Percentiles rank a stretch among this genome's conserved stretches.
Evolutionary conservation across 371 early-diverging fungal species (phyloP).

Genomic region (Mortierella sp.): DNA sequence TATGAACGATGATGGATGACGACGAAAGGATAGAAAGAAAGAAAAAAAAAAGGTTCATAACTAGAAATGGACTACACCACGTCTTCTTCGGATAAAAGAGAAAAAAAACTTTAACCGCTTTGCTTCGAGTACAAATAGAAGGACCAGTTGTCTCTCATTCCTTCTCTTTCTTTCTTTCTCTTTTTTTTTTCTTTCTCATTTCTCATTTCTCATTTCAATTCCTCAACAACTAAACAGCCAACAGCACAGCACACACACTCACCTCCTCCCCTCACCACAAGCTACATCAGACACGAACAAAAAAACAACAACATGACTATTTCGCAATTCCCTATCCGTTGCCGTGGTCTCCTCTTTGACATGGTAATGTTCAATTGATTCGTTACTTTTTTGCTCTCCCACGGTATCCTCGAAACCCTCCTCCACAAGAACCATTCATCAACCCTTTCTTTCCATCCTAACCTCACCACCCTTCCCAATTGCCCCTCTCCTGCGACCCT

Average conservation of each 20-base stretch:
- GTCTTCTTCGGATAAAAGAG: background rate
- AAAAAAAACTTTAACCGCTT: background rate
- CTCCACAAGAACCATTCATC: background rate
- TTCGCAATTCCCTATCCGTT: constrained; percentile 46
- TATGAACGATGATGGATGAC: background rate
- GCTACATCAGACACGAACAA: background rate
- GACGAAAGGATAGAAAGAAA: background rate
- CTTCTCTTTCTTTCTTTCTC: background rate
- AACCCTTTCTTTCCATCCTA: background rate
- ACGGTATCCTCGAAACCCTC: background rate
- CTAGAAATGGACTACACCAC: background rate
- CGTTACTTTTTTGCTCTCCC: background rate
- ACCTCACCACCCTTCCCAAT: background rate
- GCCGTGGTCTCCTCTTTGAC: constrained; percentile 58
- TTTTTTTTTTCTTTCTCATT: background rate
- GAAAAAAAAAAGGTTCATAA: background rate
- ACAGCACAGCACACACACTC: background rate
- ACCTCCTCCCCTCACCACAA: background rate
- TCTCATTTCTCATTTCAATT: constrained; percentile 3
- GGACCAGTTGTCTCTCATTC: background rate
- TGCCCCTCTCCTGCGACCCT: no score
- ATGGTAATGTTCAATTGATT: constrained; percentile 30
- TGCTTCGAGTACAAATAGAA: background rate
- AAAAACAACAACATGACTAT: background rate
- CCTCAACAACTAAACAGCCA: background rate